phyloP scores from a whole-genome alignment of 192 early-diverging fungal species.

The Lobosporangium transversale region DNA sequence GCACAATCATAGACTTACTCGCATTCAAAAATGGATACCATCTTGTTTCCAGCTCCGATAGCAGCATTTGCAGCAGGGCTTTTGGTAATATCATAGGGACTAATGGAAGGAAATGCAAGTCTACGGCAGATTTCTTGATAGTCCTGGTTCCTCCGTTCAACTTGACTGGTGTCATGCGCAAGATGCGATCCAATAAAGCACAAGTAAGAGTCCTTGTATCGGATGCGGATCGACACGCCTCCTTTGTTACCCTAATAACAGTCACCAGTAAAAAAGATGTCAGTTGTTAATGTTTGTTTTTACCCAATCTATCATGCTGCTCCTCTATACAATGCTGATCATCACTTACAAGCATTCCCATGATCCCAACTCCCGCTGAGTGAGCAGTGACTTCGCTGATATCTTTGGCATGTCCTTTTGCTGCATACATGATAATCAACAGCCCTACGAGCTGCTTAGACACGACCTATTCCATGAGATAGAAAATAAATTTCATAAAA shows the following conservation, averaged over 20 bases:
- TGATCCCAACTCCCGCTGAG: constrained; percentile 84
- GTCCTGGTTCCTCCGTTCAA: constrained; percentile 90
- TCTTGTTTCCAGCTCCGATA: constrained; percentile 8
- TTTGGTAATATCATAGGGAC: constrained; percentile 42
- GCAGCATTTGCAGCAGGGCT: constrained; percentile 38
- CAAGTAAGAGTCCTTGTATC: constrained; percentile 80
- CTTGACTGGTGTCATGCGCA: constrained; percentile 81
- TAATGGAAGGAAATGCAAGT: constrained; percentile 62
- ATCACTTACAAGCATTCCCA: constrained; percentile 72
- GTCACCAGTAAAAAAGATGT: not conserved
- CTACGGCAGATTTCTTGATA: constrained; percentile 86
- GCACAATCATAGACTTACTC: constrained; percentile 59
- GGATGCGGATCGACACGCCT: constrained; percentile 83
- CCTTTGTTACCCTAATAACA: constrained; percentile 93
- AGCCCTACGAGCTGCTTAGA: constrained; percentile 92
- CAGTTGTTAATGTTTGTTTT: not conserved
- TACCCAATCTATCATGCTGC: too few relatives aligned
- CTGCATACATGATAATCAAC: constrained; percentile 84
- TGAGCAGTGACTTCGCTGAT: constrained; percentile 74
- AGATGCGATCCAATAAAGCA: constrained; percentile 93
- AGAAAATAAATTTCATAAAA: too few relatives aligned
- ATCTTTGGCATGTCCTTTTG: constrained; percentile 54
- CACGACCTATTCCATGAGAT: constrained; percentile 53
- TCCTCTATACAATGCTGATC: not conserved
- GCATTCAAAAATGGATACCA: constrained; percentile 70